These are phyloP conservation scores for Stereum hirsutum DNA, from an alignment of 1,284 basidiomycete genomes.

Conservation along the genomic window DNA sequence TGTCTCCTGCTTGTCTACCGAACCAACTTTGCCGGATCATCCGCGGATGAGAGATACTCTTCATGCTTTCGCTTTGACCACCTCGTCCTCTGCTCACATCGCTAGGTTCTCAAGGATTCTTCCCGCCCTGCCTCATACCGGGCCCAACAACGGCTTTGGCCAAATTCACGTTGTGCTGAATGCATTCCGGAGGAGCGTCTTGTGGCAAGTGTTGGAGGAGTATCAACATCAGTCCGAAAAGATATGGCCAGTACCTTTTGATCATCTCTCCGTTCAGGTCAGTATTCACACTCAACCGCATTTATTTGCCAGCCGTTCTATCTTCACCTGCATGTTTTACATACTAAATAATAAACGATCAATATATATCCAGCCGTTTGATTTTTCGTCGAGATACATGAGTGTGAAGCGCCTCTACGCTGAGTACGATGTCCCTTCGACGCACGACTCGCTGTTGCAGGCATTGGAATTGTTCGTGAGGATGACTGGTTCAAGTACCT, in stretches of 20 bases:
- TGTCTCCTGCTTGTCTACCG: neutral
- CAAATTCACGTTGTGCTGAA: slow-evolving; percentile 7
- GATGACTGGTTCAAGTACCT: slow-evolving; percentile 2
- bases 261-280: slow-evolving; percentile 31
- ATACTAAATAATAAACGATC: slow-evolving; percentile 7
- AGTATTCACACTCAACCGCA: slow-evolving; percentile 22
- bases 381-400: slow-evolving; percentile 23
- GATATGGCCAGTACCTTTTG: slow-evolving; percentile 21
- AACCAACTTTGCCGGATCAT: neutral
- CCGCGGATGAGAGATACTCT: neutral
- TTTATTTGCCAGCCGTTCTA: slow-evolving; percentile 5
- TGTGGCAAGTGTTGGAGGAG: slow-evolving; percentile 8
- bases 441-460: slow-evolving; percentile 5
- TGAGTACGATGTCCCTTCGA: slow-evolving; percentile 3
- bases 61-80: neutral
- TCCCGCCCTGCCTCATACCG: too few species aligned
- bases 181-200: neutral
- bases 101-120: neutral
- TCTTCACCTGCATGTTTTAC: slow-evolving; percentile 4
- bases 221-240: slow-evolving; percentile 3
- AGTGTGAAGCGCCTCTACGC: slow-evolving; percentile 1
- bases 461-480: slow-evolving; percentile 12
- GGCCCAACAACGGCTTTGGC: too few species aligned
- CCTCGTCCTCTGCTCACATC: neutral
- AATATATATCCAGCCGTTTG: slow-evolving; percentile 26